These are phyloP conservation scores for Penicillium sp. DNA, from an alignment of 2,329 filamentous ascomycete genomes.

Conservation along the genomic window DNA sequence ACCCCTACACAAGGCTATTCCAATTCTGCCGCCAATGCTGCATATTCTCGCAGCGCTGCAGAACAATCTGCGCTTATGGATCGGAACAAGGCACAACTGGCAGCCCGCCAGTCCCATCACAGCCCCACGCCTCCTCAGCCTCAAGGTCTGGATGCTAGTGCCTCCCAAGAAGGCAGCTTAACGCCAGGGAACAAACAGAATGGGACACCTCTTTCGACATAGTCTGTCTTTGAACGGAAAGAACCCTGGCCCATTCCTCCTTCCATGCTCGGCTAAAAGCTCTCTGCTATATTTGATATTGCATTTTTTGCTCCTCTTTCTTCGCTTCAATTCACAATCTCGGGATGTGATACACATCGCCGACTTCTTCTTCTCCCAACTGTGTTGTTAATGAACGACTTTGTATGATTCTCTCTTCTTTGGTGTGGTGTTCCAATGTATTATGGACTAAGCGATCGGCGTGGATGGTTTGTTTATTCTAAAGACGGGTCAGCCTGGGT, in stretches of 20 bases:
- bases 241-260: not conserved
- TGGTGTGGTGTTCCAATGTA: slow-evolving; percentile 20
- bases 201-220: slow-evolving; percentile 30
- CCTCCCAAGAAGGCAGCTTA: slow-evolving; percentile 35
- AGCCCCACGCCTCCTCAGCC: slow-evolving; percentile 37
- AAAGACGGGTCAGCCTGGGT: slow-evolving; percentile 20
- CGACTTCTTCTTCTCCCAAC: slow-evolving; percentile 3
- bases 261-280: not conserved
- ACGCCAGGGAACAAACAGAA: slow-evolving; percentile 35
- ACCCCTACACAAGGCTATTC: slow-evolving; percentile 32
- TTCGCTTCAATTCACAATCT: not conserved
- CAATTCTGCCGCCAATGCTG: slow-evolving; percentile 35
- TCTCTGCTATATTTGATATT: not conserved
- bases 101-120: slow-evolving; percentile 31
- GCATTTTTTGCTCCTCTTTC: not conserved
- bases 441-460: slow-evolving; percentile 25
- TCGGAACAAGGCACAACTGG: slow-evolving; percentile 38
- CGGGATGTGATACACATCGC: not conserved
- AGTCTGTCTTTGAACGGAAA: not conserved
- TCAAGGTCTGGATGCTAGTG: slow-evolving; percentile 21
- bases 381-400: slow-evolving; percentile 23
- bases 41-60: slow-evolving; percentile 40
- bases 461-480: slow-evolving; percentile 21
- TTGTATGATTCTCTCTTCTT: slow-evolving; percentile 16
- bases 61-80: slow-evolving; percentile 42